phyloP scores from a whole-genome alignment of 1,139 yeast species.

The Magnusiomyces suaveolens region DNA sequence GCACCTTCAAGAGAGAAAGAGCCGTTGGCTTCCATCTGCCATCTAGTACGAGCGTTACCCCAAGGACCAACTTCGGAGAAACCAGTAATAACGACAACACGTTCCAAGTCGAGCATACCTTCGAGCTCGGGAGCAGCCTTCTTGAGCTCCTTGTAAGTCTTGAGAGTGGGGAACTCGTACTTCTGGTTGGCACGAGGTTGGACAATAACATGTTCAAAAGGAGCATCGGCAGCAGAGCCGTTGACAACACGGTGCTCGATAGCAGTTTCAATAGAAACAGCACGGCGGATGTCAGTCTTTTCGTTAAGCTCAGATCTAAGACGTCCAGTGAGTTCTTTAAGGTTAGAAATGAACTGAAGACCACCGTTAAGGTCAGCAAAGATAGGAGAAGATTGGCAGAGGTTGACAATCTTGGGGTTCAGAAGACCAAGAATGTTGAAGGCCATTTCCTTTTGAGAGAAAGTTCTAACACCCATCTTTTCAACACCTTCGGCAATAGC shows the following conservation, averaged over 20 bases:
- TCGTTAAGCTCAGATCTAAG: constrained; percentile 76
- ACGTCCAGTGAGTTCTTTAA: constrained; percentile 76
- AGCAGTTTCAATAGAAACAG: constrained; percentile 88
- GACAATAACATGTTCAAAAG: constrained; percentile 63
- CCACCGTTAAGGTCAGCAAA: constrained; percentile 99
- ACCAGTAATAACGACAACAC: constrained; percentile 90
- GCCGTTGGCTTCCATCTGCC: constrained; percentile 98
- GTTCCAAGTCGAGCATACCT: constrained; percentile 86
- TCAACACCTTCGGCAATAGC: constrained; percentile 97
- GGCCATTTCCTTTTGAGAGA: constrained; percentile 98
- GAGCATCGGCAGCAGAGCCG: constrained; percentile 84
- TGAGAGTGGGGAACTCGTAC: constrained; percentile 84
- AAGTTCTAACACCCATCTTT: constrained; percentile 90
- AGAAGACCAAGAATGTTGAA: constrained; percentile 90
- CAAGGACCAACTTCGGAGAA: constrained; percentile 98
- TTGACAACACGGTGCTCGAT: constrained; percentile 86
- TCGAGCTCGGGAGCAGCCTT: constrained; percentile 59
- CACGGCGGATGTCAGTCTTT: constrained; percentile 87
- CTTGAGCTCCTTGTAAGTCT: constrained; percentile 66
- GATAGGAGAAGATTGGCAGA: constrained; percentile 89
- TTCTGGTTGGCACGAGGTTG: constrained; percentile 93
- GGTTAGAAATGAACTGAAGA: constrained; percentile 81
- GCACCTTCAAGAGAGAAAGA: constrained; percentile 97
- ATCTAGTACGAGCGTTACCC: constrained; percentile 98
- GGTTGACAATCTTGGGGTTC: constrained; percentile 74